Conservation (phyloP, 305 asterid genomes). For the Ilex paraguariensis region DNA sequence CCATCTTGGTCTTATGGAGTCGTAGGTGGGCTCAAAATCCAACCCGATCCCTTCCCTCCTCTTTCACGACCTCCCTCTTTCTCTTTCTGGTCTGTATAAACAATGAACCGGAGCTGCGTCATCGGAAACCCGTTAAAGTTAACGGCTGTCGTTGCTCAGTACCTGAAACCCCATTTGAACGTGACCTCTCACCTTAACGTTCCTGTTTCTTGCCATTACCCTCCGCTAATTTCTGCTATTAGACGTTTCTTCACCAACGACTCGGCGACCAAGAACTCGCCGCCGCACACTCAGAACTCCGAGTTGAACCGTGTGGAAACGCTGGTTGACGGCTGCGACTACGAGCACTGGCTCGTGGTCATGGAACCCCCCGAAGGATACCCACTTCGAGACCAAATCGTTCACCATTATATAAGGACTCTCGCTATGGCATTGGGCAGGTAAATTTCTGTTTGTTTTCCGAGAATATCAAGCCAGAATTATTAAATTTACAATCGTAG, state of each 20-base stretch:
- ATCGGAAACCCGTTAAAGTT: background rate
- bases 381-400: conserved; percentile 35
- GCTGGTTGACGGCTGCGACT: conserved; percentile 36
- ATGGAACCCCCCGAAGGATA: conserved; percentile 31
- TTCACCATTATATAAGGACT: conserved; percentile 28
- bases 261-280: conserved; percentile 9
- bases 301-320: conserved; percentile 28
- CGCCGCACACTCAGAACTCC: conserved; percentile 15
- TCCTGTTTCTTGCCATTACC: conserved; percentile 7
- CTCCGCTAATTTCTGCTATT: no score
- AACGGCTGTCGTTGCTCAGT: conserved; percentile 7
- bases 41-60: no score
- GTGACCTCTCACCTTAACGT: background rate
- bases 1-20: no score
- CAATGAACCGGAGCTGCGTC: conserved; percentile 24
- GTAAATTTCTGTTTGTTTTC: conserved; percentile 8
- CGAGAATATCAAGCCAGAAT: no score
- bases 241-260: conserved; percentile 8
- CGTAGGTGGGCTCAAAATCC: no score
- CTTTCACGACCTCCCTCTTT: no score
- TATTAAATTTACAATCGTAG: no score
- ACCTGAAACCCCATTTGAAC: no score
- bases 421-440: conserved; percentile 36
- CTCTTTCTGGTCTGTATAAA: background rate
- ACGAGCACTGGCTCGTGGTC: conserved; percentile 51